Conservation (phyloP, 2,329 filamentous ascomycete genomes). For the Botrytis pseudocinerea region DNA sequence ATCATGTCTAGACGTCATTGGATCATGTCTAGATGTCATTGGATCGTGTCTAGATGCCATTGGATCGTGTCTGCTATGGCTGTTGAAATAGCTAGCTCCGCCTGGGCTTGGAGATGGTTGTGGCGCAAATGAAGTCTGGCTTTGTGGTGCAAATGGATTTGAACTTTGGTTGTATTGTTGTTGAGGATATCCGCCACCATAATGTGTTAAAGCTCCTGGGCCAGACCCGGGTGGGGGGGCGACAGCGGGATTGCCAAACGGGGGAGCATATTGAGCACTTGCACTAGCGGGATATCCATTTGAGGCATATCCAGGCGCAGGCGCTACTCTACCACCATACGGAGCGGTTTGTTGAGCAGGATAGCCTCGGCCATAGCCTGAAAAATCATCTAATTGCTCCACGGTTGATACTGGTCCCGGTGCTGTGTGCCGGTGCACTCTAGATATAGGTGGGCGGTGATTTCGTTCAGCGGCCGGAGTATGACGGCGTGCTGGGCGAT, state of each 20-base stretch:
- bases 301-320: slow-evolving; percentile 37
- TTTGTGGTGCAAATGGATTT: slow-evolving; percentile 21
- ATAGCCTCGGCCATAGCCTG: slow-evolving; percentile 47
- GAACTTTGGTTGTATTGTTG: slow-evolving; percentile 26
- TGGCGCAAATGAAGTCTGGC: slow-evolving; percentile 38
- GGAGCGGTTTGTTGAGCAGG: slow-evolving; percentile 39
- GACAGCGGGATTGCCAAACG: slow-evolving; percentile 31
- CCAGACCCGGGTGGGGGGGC: slow-evolving; percentile 24
- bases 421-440: slow-evolving; percentile 46
- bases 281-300: slow-evolving; percentile 35
- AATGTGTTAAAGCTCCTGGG: slow-evolving; percentile 38
- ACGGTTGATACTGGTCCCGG: slow-evolving; percentile 60
- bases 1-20: slow-evolving; percentile 42
- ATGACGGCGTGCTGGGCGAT: slow-evolving; percentile 43
- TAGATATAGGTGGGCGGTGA: slow-evolving; percentile 42
- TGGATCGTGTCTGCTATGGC: slow-evolving; percentile 43
- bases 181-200: slow-evolving; percentile 35
- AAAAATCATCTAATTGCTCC: slow-evolving; percentile 66
- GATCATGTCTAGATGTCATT: slow-evolving; percentile 47
- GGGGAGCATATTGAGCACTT: slow-evolving; percentile 35
- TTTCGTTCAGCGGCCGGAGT: slow-evolving; percentile 40
- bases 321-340: slow-evolving; percentile 32
- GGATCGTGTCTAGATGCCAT: slow-evolving; percentile 42
- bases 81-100: slow-evolving; percentile 39
- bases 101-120: slow-evolving; percentile 36